Base-by-base conservation (phyloP, 345 rosid genomes). In the Salix exigua region DNA sequence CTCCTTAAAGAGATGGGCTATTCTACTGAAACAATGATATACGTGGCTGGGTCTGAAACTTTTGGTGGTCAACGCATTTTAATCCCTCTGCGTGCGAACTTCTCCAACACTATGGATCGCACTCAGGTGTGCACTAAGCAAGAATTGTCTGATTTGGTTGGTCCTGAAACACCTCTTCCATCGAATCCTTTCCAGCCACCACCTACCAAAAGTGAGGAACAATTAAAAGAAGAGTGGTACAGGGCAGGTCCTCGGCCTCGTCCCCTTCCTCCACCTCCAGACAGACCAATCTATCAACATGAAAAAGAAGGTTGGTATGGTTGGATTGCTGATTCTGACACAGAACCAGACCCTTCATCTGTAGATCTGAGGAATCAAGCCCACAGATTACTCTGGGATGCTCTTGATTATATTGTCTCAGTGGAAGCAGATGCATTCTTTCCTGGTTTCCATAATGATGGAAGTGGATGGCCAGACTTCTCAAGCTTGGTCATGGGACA, bases 261-360 rank as follows among this genome's bases (percentile, higher is more conserved):
- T 67, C 99, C 99, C 74, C 97, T 94, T 80, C 97, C 97, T 85
- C 99, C 99, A 65, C 97, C 99, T 88, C 98, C 98, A 26, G 94
- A 86, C 72, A 86, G 99, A 80, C 97, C 96, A 71, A 83, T 91
- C 80, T 96, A 96, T 85, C 89, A 26, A 79, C 99, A 96, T 78
- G 98, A 96, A 81, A 94, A 92, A 86, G 97, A 96, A 87, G 99
- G 99, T 13, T 96, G 99, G 98, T 96, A 94, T 85, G 95, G 96
- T 84, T 96, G 99, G 99, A 80, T 96, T 73, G 81, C 89, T 2
- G 93, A 92, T 84, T 88, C 84, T 68, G 91, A 91, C 77, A 79
- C 86, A 50, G 97, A 96, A 86, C 98, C 99, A 76, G 87, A 77
- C 46, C 97, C 91, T 77, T 89, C 96, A 66, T 90, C 89, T 58